Conservation (phyloP, 2,329 filamentous ascomycete genomes). For the Ophiostoma quercus region DNA sequence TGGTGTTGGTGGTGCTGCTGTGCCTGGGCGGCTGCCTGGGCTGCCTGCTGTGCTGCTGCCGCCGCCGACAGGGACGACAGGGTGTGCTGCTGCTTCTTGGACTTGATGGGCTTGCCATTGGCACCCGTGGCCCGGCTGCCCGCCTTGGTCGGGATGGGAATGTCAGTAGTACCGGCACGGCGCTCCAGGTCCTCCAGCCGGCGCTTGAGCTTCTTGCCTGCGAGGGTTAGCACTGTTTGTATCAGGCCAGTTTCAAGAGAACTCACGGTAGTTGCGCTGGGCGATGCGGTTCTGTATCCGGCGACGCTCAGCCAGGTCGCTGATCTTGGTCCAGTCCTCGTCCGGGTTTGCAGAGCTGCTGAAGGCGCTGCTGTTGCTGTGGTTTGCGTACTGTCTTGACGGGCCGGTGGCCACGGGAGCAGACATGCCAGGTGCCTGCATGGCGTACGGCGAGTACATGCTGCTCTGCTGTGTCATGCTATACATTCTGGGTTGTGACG, state of each 20-base stretch:
- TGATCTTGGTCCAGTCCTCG: slow-evolving; percentile 99
- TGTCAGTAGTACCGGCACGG: slow-evolving; percentile 53
- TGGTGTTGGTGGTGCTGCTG: slow-evolving; percentile 23
- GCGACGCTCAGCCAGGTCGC: slow-evolving; percentile 86
- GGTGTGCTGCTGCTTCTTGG: slow-evolving; percentile 23
- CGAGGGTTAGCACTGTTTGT: slow-evolving; percentile 22
- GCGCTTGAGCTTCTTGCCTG: slow-evolving; percentile 90
- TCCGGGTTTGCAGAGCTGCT: slow-evolving; percentile 90
- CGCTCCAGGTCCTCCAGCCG: slow-evolving; percentile 80
- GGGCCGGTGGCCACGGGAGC: slow-evolving; percentile 34
- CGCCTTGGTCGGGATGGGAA: slow-evolving; percentile 27
- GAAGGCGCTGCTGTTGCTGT: slow-evolving; percentile 89
- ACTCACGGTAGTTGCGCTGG: slow-evolving; percentile 86
- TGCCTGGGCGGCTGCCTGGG: slow-evolving; percentile 32
- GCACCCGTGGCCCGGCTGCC: neutral
- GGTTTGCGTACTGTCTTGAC: slow-evolving; percentile 62
- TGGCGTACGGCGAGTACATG: slow-evolving; percentile 37
- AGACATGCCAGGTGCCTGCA: slow-evolving; percentile 28
- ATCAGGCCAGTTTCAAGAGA: neutral
- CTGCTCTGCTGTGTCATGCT: slow-evolving; percentile 35
- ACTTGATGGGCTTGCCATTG: slow-evolving; percentile 18
- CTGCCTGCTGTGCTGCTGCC: slow-evolving; percentile 24
- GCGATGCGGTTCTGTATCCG: slow-evolving; percentile 97
- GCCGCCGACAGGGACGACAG: slow-evolving; percentile 27
- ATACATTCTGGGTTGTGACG: slow-evolving; percentile 41